Percentiles rank a stretch among this genome's conserved stretches.
Evolutionary conservation across 2,329 filamentous ascomycete species (phyloP).

Genomic region (Alternaria novae-zelandiae): DNA sequence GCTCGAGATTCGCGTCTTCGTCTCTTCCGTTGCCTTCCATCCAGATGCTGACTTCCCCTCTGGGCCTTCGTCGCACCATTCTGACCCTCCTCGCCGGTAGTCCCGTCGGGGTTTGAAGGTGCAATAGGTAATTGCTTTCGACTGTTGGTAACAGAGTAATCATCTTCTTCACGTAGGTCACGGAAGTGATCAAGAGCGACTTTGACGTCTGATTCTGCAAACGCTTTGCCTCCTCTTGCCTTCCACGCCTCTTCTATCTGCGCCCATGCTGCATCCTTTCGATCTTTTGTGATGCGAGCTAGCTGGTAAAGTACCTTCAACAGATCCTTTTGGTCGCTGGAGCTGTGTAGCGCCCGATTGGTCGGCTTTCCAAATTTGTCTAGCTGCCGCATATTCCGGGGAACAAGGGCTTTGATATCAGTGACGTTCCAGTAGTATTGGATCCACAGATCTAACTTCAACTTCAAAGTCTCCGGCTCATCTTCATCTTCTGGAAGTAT

Average conservation of each 20-base stretch:
- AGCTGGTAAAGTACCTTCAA: not conserved
- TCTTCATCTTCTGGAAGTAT: not conserved
- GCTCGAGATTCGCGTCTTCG: not conserved
- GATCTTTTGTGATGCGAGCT: not conserved
- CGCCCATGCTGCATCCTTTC: not conserved
- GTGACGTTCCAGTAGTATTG: not conserved
- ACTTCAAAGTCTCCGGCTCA: not conserved
- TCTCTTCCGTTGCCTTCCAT: not conserved
- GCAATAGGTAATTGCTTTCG: not conserved
- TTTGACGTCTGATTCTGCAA: not conserved
- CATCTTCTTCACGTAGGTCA: not conserved
- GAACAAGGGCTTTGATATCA: not conserved
- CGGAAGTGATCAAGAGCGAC: not conserved
- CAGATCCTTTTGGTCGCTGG: not conserved
- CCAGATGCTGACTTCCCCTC: not conserved
- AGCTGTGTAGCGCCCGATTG: not conserved
- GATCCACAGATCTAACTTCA: not conserved
- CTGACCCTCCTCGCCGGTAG: not conserved
- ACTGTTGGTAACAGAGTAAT: not conserved
- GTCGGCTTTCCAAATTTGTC: not conserved
- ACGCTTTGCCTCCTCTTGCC: not conserved
- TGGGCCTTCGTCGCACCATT: not conserved
- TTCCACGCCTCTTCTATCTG: not conserved
- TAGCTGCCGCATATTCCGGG: not conserved
- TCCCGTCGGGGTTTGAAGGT: not conserved